These are phyloP conservation scores for Kazachstania psychrophila DNA, from an alignment of 805 yeast species.

Conservation along the genomic window DNA sequence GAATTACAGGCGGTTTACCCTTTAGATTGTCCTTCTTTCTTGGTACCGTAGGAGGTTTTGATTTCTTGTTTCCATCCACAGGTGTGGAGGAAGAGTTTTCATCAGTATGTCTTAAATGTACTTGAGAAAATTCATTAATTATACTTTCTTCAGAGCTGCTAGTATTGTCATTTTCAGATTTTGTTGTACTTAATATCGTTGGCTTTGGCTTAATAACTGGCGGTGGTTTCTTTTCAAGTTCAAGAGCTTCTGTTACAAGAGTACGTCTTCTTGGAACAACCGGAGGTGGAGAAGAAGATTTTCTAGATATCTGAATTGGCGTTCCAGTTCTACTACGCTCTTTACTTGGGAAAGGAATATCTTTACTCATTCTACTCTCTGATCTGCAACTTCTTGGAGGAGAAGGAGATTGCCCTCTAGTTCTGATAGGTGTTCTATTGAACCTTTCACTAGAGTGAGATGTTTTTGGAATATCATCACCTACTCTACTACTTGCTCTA, in stretches of 20 bases:
- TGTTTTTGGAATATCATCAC: too few species aligned
- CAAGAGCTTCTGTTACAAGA: too few species aligned
- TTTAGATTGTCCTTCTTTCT: constrained; percentile 3
- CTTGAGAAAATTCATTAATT: background rate
- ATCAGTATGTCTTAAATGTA: background rate
- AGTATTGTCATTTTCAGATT: too few species aligned
- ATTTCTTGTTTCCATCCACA: background rate
- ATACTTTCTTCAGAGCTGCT: background rate
- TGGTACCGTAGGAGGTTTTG: constrained; percentile 2
- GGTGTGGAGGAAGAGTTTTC: too few species aligned
- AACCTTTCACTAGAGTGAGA: too few species aligned
- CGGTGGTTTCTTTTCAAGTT: background rate
- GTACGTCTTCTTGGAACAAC: constrained; percentile 1
- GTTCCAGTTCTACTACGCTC: constrained; percentile 7
- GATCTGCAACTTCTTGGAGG: background rate
- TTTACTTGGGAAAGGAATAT: background rate
- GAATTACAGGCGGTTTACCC: constrained; percentile 12
- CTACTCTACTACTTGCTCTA: too few species aligned
- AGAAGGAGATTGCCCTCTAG: background rate
- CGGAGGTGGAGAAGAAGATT: constrained; percentile 5
- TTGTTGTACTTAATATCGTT: too few species aligned
- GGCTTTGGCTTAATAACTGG: background rate
- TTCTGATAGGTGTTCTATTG: background rate
- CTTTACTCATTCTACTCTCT: too few species aligned
- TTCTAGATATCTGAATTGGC: constrained; percentile 16